These are phyloP conservation scores for Backusella tarrabulga DNA, from an alignment of 192 early-diverging fungal genomes.

Conservation along the genomic window DNA sequence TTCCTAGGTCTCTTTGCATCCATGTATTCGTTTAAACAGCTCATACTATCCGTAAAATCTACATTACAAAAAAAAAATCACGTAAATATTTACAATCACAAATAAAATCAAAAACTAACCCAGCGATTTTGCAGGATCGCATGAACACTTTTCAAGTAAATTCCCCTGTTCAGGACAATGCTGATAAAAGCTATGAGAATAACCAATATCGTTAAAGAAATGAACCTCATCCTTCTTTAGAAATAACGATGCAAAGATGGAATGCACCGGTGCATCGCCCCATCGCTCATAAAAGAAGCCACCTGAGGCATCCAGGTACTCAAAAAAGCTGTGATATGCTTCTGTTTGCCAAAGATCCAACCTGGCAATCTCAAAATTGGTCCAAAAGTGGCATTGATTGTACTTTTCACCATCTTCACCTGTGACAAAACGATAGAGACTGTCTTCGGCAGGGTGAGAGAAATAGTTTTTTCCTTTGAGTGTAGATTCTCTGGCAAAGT, in stretches of 20 bases:
- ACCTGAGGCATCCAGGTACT: constrained; percentile 56
- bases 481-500: constrained; percentile 39
- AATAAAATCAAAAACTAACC: background rate
- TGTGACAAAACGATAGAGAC: constrained; percentile 49
- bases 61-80: background rate
- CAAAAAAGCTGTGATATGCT: constrained; percentile 57
- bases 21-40: constrained; percentile 16
- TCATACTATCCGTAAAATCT: constrained; percentile 14
- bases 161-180: constrained; percentile 20
- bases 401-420: constrained; percentile 46
- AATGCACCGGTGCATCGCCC: constrained; percentile 76
- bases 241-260: constrained; percentile 57
- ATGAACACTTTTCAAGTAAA: constrained; percentile 6
- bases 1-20: background rate
- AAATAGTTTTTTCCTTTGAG: constrained; percentile 31
- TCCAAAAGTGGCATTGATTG: constrained; percentile 75
- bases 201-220: constrained; percentile 35
- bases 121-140: constrained; percentile 2
- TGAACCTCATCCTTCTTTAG: constrained; percentile 59
- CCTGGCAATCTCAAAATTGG: constrained; percentile 79
- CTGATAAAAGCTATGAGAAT: constrained; percentile 29
- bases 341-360: constrained; percentile 53
- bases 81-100: too few relatives aligned
- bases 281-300: constrained; percentile 35
- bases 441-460: constrained; percentile 30